Evolutionary conservation across 176 grass and related monocot species (phyloP), one percentile per base, ranked within the genome.

Genomic region (Miscanthus lutarioriparius): DNA sequence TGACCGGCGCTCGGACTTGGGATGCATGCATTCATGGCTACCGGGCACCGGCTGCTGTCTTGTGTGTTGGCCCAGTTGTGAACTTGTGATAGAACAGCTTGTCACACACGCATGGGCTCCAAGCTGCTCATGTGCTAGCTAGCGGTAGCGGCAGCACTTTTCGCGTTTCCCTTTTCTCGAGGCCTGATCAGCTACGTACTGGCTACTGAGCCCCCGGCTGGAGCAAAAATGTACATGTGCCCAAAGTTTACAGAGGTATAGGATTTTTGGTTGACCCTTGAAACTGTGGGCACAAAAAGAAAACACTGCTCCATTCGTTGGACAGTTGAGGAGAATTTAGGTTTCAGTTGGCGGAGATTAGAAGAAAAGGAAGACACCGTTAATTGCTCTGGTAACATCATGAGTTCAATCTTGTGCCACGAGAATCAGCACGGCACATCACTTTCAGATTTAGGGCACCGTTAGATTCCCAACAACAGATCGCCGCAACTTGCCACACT

Each of bases 21-120:
- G 63, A 67, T 77, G 45, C 38, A 59, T 48, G 27, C 51, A 77
- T 83, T 78, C 44, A 83, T 88, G 86, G 54, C 39, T 38, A 14
- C 16, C 67, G 19, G 51, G 51, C 51, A 54, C 51, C 51, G 19
- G 51, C 45, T 33, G n/a, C 39, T n/a, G 5, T 54, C 51, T 58
- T 58, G 5, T 56, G 51, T 54, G 49, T 7, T 15, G 47, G 13
- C 15, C 4, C 48, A 1, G 17, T 20, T 53, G 49, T 53, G 49
- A 20, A 53, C 48, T 53, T 53, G 51, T 54, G 51, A 54, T n/a
- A 33, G 13, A 10, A 66, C 79, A 82, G 64, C 86, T 82, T 40
- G 79, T 11, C 49, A 2, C 2, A 12, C 80, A 75, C n/a, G 80
- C 53, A 17, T 22, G 17, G 49, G 49, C 49, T 20, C 17, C 49